Conservation (phyloP, 495 filamentous ascomycete genomes). For the Talaromyces borbonicus region DNA sequence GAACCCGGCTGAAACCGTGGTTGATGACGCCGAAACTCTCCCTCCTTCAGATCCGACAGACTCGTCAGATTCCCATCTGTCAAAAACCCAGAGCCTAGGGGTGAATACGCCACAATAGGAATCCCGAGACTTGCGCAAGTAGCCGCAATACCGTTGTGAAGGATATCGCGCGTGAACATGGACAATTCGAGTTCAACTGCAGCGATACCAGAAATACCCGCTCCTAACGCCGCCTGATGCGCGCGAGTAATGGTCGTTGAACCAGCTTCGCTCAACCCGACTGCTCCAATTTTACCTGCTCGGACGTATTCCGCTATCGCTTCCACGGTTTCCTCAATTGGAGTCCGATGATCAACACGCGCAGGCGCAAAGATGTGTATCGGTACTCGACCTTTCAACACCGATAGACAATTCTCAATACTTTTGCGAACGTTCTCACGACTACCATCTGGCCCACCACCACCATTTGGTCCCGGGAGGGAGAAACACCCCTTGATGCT, state of each 20-base stretch:
- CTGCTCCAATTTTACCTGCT: conserved; percentile 49
- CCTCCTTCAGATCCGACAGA: conserved; percentile 29
- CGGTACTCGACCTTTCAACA: conserved; percentile 46
- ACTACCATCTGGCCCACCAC: conserved; percentile 33
- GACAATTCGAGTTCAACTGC: conserved; percentile 57
- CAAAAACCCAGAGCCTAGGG: conserved; percentile 51
- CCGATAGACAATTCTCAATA: conserved; percentile 41
- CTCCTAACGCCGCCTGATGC: no score
- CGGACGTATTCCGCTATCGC: conserved; percentile 27
- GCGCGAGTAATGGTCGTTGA: conserved; percentile 49
- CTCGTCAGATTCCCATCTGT: conserved; percentile 37
- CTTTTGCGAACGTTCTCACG: conserved; percentile 41
- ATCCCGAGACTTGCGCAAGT: conserved; percentile 53
- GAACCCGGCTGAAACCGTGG: not conserved
- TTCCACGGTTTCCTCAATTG: conserved; percentile 37
- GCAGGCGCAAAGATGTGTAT: conserved; percentile 62
- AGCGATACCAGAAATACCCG: conserved; percentile 46
- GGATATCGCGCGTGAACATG: conserved; percentile 36
- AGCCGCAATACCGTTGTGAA: conserved; percentile 34
- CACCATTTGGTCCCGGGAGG: conserved; percentile 9
- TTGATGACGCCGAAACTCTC: not conserved
- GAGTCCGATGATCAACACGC: conserved; percentile 48
- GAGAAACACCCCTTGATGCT: conserved; percentile 34
- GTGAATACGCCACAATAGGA: conserved; percentile 51
- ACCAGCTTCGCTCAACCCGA: conserved; percentile 48